Evolutionary conservation across 805 yeast species (phyloP), one percentile per base, ranked within the genome.

Genomic region (Maudiozyma pseudohumilis): DNA sequence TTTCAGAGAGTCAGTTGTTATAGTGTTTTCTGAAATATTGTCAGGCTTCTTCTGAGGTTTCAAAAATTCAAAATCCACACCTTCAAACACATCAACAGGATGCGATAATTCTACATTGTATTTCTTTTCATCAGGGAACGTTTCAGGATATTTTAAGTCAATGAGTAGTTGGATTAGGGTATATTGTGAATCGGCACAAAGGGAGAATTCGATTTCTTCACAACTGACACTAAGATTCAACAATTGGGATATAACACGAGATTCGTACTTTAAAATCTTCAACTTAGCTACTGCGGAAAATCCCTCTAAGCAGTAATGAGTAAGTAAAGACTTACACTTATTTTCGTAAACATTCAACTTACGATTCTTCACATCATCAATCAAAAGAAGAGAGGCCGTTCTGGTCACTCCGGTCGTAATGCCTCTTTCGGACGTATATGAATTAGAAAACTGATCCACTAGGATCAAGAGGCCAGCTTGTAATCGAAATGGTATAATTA

Each of bases 121-220:
- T 56, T 77, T 82, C 25, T 74, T 72, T 2, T 74, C 74, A 42
- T 76, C 77, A 1, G 68, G 65, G 28, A 80, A 76, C 6, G 68
- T 58, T 1, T 83, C 58, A 0, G 88, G 87, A 11, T 74, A 74
- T 47, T 81, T 83, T 48, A 88, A 63, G 49, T 86, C 95, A 41
- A 74, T 77, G 8, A 79, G 45, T 7, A 83, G 49, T 43, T 81
- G 94, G 2, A 75, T 43, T 29, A 88, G 56, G 10, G 89, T 74
- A 49, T 84, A 80, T 0, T 77, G 69, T 0, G 96, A 85, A 53
- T 88, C 97, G 1, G 95, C 89, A 62, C 96, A 87, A 3, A 79
- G 40, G 19, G 75, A 77, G 1, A 80, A 32, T 16, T 61, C 64
- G 12, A 70, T 53, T 13, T 61, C 61, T 39, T 75, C 82, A 6